Conservation (phyloP, 2,329 filamentous ascomycete species). For the Cytospora mali region DNA sequence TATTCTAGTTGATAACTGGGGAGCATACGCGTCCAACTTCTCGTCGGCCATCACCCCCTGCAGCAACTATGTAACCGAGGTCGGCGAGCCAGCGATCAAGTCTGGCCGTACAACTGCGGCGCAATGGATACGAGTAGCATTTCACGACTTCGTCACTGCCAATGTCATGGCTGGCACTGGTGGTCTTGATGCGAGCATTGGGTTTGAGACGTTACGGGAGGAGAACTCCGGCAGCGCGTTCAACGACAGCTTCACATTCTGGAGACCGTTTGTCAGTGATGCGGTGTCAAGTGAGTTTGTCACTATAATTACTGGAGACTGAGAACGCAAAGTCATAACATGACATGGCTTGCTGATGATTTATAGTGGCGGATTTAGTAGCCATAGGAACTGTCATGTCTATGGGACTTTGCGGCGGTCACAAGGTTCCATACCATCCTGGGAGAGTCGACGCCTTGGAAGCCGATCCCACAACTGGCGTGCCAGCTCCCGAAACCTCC, state of each 20-base stretch:
- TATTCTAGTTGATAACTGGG: conserved; percentile 17
- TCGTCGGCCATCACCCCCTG: conserved; percentile 14
- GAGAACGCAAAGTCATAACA: too few species aligned
- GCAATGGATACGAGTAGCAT: conserved; percentile 35
- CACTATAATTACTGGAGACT: too few species aligned
- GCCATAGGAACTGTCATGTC: conserved; percentile 37
- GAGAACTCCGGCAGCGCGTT: conserved; percentile 36
- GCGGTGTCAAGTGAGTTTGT: conserved; percentile 34
- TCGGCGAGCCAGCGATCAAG: conserved; percentile 2
- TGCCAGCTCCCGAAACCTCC: conserved; percentile 33
- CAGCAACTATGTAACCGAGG: conserved; percentile 16
- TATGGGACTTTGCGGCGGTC: conserved; percentile 34
- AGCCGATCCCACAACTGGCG: conserved; percentile 35
- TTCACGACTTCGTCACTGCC: conserved; percentile 37
- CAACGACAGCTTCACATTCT: conserved; percentile 36
- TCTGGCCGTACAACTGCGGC: conserved; percentile 12
- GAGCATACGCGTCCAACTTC: conserved; percentile 16
- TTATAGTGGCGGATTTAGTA: conserved; percentile 36
- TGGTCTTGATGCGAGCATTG: conserved; percentile 37
- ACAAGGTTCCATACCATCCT: conserved; percentile 34
- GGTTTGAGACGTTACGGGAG: conserved; percentile 35
- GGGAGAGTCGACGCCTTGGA: conserved; percentile 35
- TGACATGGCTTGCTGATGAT: background rate
- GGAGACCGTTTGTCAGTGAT: conserved; percentile 35
- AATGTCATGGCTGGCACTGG: conserved; percentile 34